Evolutionary conservation across 1,284 basidiomycete species (phyloP), one percentile per base, ranked within the genome.

Genomic region (Microbotryum silenes-acaulis): DNA sequence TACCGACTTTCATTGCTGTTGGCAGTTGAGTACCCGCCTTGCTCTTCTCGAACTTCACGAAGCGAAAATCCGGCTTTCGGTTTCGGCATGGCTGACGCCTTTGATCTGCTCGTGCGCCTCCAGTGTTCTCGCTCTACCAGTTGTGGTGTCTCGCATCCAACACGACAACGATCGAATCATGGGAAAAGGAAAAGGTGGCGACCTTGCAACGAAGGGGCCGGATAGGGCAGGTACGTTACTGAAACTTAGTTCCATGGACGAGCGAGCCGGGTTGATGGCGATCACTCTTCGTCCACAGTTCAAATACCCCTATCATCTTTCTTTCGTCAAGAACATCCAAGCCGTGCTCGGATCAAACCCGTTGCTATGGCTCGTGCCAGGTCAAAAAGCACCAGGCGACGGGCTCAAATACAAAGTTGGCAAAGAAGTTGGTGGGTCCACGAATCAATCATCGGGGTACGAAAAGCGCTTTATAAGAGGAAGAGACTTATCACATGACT

Each of bases 121-220:
- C 37, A 42, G 51, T 67, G 33, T 72, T 75, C 68, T 89, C 87
- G 65, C 61, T 92, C 31, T 98, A 94, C 73, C 96, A 98, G 71
- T 84, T 93, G 66, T 89, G 86, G 74, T 82, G 84, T 54, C 75
- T 94, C n/a, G 71, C 81, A 14, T 81, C 81, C 23, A 98, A 98
- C 74, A 86, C 86, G 14, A 98, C 94, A 0, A 97, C 94, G 0
- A 96, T 98, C 61, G 94, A 98, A 77, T 85, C 88, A 1, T 96
- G 91, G 89, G 96, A 98, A 75, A 97, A 97, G 77, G 92, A 98
- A 73, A 91, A 89, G 74, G 90, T 86, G 0, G 86, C 89, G 6
- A 89, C 85, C 0, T 81, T 97, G 69, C 83, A 91, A 51, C 82
- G 88, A 16, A 79, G 87, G 62, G 94, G 93, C 2, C 88, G 88